A percentile compares a stretch with the other conserved stretches of the same genome.
These are phyloP conservation scores for Neolentinus lepideus DNA, from an alignment of 1,284 basidiomycete genomes.

Conservation along the genomic window DNA sequence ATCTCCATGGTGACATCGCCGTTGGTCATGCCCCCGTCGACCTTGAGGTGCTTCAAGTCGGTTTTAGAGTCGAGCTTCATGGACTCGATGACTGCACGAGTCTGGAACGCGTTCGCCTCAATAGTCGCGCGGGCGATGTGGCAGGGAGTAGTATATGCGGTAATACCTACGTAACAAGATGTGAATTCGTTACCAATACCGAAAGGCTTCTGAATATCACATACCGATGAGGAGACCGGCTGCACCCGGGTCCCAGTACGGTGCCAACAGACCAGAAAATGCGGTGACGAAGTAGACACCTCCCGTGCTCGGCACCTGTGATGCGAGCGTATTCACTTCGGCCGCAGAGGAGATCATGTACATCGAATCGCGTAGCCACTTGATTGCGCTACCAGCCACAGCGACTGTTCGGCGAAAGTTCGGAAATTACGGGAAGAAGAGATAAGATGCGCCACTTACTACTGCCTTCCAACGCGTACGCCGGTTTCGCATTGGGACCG, in stretches of 20 bases:
- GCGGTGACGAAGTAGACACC: conserved; percentile 98
- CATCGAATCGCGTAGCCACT: conserved; percentile 95
- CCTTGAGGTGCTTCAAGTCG: conserved; percentile 79
- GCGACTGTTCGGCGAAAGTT: conserved; percentile 47
- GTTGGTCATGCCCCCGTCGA: conserved; percentile 94
- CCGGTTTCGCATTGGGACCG: conserved; percentile 69
- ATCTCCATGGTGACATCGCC: conserved; percentile 88
- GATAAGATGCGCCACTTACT: conserved; percentile 44
- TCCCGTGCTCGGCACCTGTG: conserved; percentile 72
- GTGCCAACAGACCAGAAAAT: conserved; percentile 88
- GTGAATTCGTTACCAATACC: conserved; percentile 16
- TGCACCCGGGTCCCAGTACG: conserved; percentile 89
- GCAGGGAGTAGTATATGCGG: conserved; percentile 88
- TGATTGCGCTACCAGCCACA: conserved; percentile 92
- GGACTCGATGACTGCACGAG: conserved; percentile 89
- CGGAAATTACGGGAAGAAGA: conserved; percentile 4
- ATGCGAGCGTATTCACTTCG: conserved; percentile 86
- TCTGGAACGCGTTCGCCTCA: conserved; percentile 88
- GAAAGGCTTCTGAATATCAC: background rate
- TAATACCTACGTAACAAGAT: conserved; percentile 45
- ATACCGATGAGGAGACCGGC: conserved; percentile 71
- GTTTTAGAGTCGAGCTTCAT: conserved; percentile 81
- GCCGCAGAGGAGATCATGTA: conserved; percentile 72
- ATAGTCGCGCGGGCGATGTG: conserved; percentile 94
- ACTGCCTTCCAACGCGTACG: conserved; percentile 93